Evolutionary conservation across 768 basidiomycete genomes (phyloP), one percentile per base, ranked within the genome.

Genomic region (Tremella yokohamensis): DNA sequence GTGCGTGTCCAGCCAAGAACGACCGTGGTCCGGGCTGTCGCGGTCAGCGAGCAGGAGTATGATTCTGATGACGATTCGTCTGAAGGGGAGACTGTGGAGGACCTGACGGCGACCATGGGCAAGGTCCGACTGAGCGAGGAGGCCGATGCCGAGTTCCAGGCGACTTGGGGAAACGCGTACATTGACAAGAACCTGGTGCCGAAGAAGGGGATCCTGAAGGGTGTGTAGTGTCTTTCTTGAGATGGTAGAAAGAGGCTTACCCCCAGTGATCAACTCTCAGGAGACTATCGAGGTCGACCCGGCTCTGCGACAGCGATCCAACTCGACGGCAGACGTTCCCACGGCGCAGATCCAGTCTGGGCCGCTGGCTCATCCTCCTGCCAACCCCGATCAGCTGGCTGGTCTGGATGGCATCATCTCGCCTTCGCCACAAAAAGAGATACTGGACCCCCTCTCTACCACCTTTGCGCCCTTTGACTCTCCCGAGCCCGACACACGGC

Each of bases 171-270:
- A 78, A 87, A 66, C 87, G 86, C 73, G 66, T 86, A 24, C 86
- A 93, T 80, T 79, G 83, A 76, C 78, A 81, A 39, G 79, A 83
- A 65, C 68, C 78, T 58, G 13, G 68, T 61, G 62, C 91, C 90
- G 2, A 78, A 84, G 25, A 89, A 82, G 76, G 90, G 94, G 19
- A 97, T 99, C 57, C 78, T 99, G 61, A 99, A 97, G 80, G 77
- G 89, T 89, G 76, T 74, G 86, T 34, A 34, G 29, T 83, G 12
- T 20, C 13, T n/a, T 34, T 29, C 18, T 22, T 45, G 25, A 49
- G 4, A 19, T 16, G 22, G 48, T 1, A 12, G 15, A 22, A 40
- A 13, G 40, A 8, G 25, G 16, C 18, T 52, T 8, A 19, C 8
- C 29, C 29, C 11, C 29, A 45, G 42, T 45, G n/a, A 6, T 15